Conservation (phyloP, 177 flowering plant genomes). For the Vitis hybrid region DNA sequence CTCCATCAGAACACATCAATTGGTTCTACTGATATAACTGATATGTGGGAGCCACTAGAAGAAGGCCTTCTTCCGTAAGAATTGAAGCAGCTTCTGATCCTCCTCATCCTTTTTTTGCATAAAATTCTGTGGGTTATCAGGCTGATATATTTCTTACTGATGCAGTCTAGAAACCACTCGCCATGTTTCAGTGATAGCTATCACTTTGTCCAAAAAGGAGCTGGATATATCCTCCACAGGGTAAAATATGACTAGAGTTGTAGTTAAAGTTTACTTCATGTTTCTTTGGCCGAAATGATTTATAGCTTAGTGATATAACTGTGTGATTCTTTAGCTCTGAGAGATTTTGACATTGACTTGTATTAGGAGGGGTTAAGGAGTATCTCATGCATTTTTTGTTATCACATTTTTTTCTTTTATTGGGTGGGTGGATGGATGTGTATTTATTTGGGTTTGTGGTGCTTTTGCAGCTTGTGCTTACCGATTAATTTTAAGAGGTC, state of each 20-base stretch:
- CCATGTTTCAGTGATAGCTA: conserved; percentile 63
- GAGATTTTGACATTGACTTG: too few relatives aligned
- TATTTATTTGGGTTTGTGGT: too few relatives aligned
- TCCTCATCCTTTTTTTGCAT: not conserved
- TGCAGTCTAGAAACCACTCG: conserved; percentile 68
- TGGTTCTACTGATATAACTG: conserved; percentile 61
- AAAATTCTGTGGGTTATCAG: not conserved
- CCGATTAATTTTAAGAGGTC: too few relatives aligned
- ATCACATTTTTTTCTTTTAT: too few relatives aligned
- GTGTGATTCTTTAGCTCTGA: too few relatives aligned
- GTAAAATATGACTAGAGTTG: conserved; percentile 22
- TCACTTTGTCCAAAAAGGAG: conserved; percentile 60
- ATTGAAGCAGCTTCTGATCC: not conserved
- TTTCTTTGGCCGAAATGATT: not conserved
- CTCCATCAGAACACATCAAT: conserved; percentile 57
- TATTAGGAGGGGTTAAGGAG: too few relatives aligned
- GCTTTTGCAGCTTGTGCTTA: too few relatives aligned
- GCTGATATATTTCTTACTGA: not conserved
- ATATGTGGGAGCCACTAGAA: conserved; percentile 67
- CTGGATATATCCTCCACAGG: conserved; percentile 56
- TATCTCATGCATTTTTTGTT: too few relatives aligned
- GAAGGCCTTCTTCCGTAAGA: conserved; percentile 72
- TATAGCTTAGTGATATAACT: not conserved
- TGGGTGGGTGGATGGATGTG: too few relatives aligned
- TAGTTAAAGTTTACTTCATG: not conserved